Percentiles rank a stretch among this genome's conserved stretches.
These are phyloP conservation scores for Coprinopsis marcescibilis DNA, from an alignment of 768 basidiomycete species.

Conservation along the genomic window DNA sequence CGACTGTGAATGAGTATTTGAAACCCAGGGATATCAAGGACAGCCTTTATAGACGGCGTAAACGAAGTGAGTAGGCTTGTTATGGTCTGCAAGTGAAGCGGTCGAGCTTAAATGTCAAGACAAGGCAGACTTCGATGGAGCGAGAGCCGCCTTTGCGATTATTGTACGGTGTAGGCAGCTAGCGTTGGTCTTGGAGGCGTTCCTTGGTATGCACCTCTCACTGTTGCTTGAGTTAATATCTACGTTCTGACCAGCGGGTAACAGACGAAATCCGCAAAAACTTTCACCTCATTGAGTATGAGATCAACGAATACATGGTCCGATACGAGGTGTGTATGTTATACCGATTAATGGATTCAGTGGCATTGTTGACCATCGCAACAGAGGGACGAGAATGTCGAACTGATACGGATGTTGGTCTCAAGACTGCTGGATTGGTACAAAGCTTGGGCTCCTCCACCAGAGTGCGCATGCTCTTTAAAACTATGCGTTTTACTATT, in stretches of 20 bases:
- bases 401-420: slow-evolving; percentile 49
- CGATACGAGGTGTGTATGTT: slow-evolving; percentile 50
- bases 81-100: neutral
- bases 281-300: slow-evolving; percentile 53
- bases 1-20: slow-evolving; percentile 45
- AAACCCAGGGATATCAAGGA: slow-evolving; percentile 47
- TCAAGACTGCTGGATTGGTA: slow-evolving; percentile 67
- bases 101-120: neutral
- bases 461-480: slow-evolving; percentile 42
- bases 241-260: neutral
- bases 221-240: neutral
- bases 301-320: slow-evolving; percentile 52
- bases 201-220: slow-evolving; percentile 60
- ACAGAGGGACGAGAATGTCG: slow-evolving; percentile 42
- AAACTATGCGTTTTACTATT: neutral
- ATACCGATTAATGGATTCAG: neutral
- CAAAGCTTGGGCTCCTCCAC: slow-evolving; percentile 63
- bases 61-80: slow-evolving; percentile 5
- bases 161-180: slow-evolving; percentile 56
- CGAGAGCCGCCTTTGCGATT: slow-evolving; percentile 52
- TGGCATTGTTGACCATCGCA: neutral
- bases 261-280: slow-evolving; percentile 60
- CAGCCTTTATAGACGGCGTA: slow-evolving; percentile 3
- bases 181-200: slow-evolving; percentile 61
- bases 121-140: slow-evolving; percentile 27